Conservation (phyloP, 176 grass and related monocot species). For the Coix lacrymajobi region DNA sequence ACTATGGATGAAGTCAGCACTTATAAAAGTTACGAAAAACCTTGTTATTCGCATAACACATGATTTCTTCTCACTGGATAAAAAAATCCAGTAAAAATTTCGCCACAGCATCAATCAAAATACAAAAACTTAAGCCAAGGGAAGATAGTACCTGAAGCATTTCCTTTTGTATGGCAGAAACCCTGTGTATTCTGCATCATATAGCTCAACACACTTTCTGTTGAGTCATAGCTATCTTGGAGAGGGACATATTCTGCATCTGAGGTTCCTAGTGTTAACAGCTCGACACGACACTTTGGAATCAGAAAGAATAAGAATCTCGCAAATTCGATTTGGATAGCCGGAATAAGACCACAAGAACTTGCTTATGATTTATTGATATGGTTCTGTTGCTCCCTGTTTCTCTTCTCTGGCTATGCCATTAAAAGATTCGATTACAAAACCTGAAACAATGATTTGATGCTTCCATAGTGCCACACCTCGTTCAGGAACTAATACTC, state of each 20-base stretch:
- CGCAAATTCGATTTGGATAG: neutral
- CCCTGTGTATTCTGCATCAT: neutral
- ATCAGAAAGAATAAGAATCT: neutral
- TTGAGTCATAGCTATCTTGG: neutral
- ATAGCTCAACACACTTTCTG: neutral
- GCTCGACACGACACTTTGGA: neutral
- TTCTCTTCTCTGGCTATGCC: neutral
- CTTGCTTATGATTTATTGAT: neutral
- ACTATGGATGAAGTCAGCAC: neutral
- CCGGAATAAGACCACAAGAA: neutral
- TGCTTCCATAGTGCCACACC: neutral
- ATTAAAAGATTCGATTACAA: neutral
- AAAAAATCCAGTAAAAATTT: neutral
- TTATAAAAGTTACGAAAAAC: neutral
- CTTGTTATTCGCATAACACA: neutral
- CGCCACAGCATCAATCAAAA: neutral
- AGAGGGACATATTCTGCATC: constrained; percentile 30
- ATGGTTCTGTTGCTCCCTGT: neutral
- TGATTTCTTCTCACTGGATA: neutral
- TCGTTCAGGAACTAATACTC: neutral
- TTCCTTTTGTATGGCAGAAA: neutral
- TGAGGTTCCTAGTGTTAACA: neutral
- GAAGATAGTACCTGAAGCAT: neutral
- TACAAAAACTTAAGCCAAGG: neutral
- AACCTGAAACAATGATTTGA: neutral